phyloP scores from a whole-genome alignment of 23 red algal species.

The Chondrus crispus region DNA sequence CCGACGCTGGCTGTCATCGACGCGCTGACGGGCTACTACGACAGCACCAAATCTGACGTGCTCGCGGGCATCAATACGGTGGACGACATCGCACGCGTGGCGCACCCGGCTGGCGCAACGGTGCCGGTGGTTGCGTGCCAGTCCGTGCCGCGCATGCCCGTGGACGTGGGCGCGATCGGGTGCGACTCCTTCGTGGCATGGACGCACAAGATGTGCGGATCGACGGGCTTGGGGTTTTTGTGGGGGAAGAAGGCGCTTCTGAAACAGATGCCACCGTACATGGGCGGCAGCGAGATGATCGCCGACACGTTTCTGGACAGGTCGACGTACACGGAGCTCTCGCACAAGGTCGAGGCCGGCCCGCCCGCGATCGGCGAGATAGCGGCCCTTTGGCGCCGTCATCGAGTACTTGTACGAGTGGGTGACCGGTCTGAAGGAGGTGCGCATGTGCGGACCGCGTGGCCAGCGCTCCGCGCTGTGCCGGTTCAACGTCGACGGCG shows the following conservation, averaged over 20 bases:
- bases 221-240: conserved; percentile 94
- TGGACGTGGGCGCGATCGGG: conserved; percentile 83
- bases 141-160: conserved; percentile 94
- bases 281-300: conserved; percentile 99
- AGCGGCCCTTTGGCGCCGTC: conserved; percentile 77
- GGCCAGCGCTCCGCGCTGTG: conserved; percentile 77
- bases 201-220: conserved; percentile 98
- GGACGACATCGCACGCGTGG: conserved; percentile 33
- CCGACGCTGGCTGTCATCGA: conserved; percentile 87
- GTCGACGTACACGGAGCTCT: conserved; percentile 78
- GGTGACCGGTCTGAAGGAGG: conserved; percentile 60
- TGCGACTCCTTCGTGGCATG: conserved; percentile 89
- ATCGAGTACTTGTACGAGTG: conserved; percentile 83
- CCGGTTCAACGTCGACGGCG: conserved; percentile 81
- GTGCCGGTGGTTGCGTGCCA: conserved; percentile 96
- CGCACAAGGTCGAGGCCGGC: conserved; percentile 98
- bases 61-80: conserved; percentile 88
- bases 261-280: conserved; percentile 84
- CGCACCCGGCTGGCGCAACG: conserved; percentile 53
- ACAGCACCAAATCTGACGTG: conserved; percentile 82
- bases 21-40: conserved; percentile 82
- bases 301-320: conserved; percentile 74
- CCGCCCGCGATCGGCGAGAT: conserved; percentile 94
- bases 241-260: conserved; percentile 74
- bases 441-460: conserved; percentile 84